Evolutionary conservation across 2,329 filamentous ascomycete genomes (phyloP).

Genomic region (Ceratocystis smalleyi): DNA sequence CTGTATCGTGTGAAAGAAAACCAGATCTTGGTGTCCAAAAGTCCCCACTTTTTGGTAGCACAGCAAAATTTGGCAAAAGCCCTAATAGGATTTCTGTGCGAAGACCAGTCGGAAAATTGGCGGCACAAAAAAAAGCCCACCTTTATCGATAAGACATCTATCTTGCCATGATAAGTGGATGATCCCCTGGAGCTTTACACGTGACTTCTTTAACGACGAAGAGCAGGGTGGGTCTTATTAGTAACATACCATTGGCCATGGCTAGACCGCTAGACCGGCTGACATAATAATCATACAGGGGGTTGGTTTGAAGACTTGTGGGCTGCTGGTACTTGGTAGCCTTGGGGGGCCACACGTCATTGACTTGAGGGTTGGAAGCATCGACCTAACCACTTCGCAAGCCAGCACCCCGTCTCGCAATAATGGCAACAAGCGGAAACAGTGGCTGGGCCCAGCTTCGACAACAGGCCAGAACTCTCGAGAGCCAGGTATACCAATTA

Average conservation of each 20-base stretch:
- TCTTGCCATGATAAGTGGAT: not conserved
- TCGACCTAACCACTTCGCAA: not conserved
- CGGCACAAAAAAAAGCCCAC: conserved; percentile 7
- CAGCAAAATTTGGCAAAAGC: conserved; percentile 16
- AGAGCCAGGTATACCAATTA: conserved; percentile 57
- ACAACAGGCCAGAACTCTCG: conserved; percentile 75
- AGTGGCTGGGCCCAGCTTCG: conserved; percentile 84
- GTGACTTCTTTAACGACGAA: not conserved
- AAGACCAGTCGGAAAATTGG: conserved; percentile 10
- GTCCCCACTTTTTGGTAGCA: conserved; percentile 16
- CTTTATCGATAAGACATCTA: conserved; percentile 17
- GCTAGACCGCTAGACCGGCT: not conserved
- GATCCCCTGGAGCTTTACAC: not conserved
- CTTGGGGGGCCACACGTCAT: conserved; percentile 12
- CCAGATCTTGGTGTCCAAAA: conserved; percentile 14
- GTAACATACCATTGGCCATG: not conserved
- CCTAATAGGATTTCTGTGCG: conserved; percentile 16
- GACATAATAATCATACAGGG: conserved; percentile 15
- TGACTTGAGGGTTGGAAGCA: conserved; percentile 1
- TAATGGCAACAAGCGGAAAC: conserved; percentile 26
- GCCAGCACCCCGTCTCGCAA: not conserved
- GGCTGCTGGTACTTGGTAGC: conserved; percentile 14
- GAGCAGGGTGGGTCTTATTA: not conserved
- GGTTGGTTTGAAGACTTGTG: conserved; percentile 1
- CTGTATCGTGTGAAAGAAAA: conserved; percentile 16